phyloP scores from a whole-genome alignment of 2,329 filamentous ascomycete genomes.

The Trichoderma lentiforme region DNA sequence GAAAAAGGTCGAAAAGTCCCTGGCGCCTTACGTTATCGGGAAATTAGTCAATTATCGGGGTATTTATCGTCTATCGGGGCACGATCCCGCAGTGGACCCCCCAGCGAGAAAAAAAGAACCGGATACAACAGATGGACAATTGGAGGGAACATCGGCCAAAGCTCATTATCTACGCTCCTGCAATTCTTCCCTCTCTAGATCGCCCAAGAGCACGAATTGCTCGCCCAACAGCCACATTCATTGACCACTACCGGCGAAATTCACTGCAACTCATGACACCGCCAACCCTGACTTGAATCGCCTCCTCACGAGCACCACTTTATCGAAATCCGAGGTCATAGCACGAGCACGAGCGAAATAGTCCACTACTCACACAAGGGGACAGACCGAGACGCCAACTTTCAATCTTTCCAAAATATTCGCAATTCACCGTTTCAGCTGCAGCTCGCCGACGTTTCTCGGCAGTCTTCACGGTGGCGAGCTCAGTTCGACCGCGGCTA shows the following conservation, averaged over 20 bases:
- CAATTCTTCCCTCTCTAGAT: background rate
- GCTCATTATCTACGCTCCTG: background rate
- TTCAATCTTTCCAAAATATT: background rate
- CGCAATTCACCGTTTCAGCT: background rate
- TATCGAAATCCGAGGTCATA: background rate
- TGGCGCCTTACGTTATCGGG: background rate
- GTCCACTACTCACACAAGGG: background rate
- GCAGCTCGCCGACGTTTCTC: background rate
- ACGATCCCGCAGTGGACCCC: background rate
- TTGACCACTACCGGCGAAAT: background rate
- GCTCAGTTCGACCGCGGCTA: slow-evolving; percentile 40
- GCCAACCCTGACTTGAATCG: background rate
- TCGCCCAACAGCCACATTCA: background rate
- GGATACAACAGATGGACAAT: background rate
- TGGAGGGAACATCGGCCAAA: background rate
- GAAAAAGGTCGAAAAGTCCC: background rate
- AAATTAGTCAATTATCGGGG: background rate
- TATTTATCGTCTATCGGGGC: background rate
- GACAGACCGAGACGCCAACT: background rate
- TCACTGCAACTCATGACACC: background rate
- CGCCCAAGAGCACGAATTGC: background rate
- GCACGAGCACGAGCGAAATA: background rate
- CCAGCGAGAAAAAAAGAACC: background rate
- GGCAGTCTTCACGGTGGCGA: slow-evolving; percentile 34
- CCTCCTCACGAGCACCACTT: background rate